Base-by-base conservation (phyloP, 2,329 filamentous ascomycete species). In the Sarocladiaceae sp. region DNA sequence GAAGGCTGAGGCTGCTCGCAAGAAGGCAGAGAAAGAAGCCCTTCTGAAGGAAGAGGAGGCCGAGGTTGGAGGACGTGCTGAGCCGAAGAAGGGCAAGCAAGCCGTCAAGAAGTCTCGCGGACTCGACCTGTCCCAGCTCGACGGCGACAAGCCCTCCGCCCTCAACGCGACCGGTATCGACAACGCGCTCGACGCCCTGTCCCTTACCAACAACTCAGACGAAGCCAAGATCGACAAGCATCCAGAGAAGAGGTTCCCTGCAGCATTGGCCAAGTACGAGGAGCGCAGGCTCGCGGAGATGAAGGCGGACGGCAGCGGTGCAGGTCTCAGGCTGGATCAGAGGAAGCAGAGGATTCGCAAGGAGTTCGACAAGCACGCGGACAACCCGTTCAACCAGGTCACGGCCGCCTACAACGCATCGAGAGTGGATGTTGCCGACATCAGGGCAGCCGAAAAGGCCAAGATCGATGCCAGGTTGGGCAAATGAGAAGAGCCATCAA, bases 321-420 rank as follows among this genome's bases (percentile, higher is more conserved):
- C 84, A 46, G 88, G 88, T 1, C 64, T 97, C 59, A 74, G 90
- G 46, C 72, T 86, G 54, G 80, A 94, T 55, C 90, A 96, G 76
- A 84, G 86, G 65, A 82, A 90, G 57, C 85, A 91, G 51, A 74
- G 83, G 58, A 86, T 95, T 53, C 68, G 78, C 50, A 94, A 95
- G 73, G 93, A 97, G 69, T 98, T 97, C 63, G 85, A 95, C 65
- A 94, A 88, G 73, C 86, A 85, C 58, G 83, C 87, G 2, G 91
- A 97, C 56, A 98, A 98, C 64, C 93, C 93, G 12, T 93, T 95
- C 69, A 95, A 95, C 68, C 88, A 95, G 68, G 82, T 83, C 13
- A 79, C 72, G 43, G 86, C 81, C 2, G 64, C 72, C 3, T 94
- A 88, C 66, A 87, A 98, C 64, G 79, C 87, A 44, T 78, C 75